Conservation (phyloP, 345 rosid genomes). For the Gossypium australe region DNA sequence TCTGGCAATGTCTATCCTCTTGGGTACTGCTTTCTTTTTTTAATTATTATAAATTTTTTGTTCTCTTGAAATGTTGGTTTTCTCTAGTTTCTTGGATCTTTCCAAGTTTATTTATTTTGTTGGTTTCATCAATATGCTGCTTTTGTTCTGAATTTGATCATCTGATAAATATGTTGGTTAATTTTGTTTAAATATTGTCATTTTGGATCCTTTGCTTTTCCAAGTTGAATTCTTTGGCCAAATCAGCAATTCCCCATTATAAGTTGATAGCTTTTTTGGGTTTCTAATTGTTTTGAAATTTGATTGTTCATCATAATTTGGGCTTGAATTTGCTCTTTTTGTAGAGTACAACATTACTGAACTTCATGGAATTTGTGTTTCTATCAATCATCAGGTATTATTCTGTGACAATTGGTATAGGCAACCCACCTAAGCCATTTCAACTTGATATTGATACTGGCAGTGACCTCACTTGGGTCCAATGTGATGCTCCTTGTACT, state of each 20-base stretch:
- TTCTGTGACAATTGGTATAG: conserved; percentile 51
- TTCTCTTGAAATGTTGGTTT: neutral
- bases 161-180: no score
- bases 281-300: neutral
- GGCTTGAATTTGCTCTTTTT: neutral
- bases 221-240: neutral
- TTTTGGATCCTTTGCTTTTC: neutral
- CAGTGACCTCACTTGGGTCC: conserved; percentile 92
- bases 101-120: no score
- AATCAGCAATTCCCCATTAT: neutral
- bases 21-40: neutral
- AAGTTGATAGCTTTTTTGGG: conserved; percentile 1
- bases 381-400: conserved; percentile 51
- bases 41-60: neutral
- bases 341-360: neutral
- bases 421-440: conserved; percentile 67
- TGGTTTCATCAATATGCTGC: neutral
- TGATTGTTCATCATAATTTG: neutral
- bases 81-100: no score
- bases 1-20: conserved; percentile 12
- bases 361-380: neutral
- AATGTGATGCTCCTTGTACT: conserved; percentile 85
- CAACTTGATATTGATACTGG: conserved; percentile 92
- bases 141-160: no score
- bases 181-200: neutral